Conservation (phyloP, 169 alveolate genomes). For the Plasmodium chabaudi region DNA sequence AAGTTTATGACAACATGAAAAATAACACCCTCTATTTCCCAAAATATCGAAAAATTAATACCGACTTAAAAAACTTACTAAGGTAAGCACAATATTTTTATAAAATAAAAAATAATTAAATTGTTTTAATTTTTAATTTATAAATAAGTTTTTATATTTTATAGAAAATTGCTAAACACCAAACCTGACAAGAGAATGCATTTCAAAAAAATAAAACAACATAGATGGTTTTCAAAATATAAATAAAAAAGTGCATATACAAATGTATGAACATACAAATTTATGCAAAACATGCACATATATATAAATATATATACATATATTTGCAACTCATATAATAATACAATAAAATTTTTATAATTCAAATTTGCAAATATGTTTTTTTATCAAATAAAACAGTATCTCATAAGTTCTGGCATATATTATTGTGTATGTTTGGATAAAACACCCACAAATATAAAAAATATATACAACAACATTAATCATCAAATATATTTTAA, state of each 20-base stretch:
- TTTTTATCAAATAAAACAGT: background rate
- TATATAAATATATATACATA: slow-evolving; percentile 2
- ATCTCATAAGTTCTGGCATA: background rate
- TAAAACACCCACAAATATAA: background rate
- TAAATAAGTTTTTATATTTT: slow-evolving; percentile 7
- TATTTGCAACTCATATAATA: background rate
- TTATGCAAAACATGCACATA: background rate
- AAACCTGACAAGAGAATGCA: slow-evolving; percentile 74
- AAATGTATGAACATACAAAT: background rate
- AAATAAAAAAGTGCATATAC: slow-evolving; percentile 2
- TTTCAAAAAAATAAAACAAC: slow-evolving; percentile 68
- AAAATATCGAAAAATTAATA: slow-evolving; percentile 47
- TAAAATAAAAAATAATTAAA: slow-evolving; percentile 27
- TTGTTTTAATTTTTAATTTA: slow-evolving; percentile 34
- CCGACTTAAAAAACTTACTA: slow-evolving; percentile 35
- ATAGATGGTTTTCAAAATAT: slow-evolving; percentile 71
- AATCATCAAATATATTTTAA: background rate
- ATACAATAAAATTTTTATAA: background rate
- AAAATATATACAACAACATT: background rate
- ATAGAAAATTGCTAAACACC: slow-evolving; percentile 54
- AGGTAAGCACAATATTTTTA: slow-evolving; percentile 37
- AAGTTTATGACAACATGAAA: slow-evolving; percentile 63
- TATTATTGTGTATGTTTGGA: too few species aligned
- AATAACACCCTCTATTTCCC: slow-evolving; percentile 38
- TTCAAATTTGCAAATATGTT: slow-evolving; percentile 3